Conservation (phyloP, 164 flowering plant species). For the Nelumbo lutea region DNA sequence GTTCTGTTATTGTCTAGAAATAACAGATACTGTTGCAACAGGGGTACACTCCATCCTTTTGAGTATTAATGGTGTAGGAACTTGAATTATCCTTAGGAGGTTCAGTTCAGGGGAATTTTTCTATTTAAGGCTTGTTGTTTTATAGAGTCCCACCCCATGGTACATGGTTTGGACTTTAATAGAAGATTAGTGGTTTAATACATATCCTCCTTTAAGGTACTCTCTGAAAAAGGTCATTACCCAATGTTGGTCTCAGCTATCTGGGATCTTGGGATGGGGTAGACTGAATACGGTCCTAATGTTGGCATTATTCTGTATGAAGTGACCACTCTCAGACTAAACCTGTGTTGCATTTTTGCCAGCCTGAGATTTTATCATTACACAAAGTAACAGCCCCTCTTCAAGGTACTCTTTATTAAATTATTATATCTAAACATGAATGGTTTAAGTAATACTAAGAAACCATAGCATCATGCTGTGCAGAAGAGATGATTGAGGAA, state of each 20-base stretch:
- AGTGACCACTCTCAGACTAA: too few species aligned
- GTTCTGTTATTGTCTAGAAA: too few species aligned
- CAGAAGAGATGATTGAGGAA: neutral
- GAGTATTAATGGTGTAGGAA: neutral
- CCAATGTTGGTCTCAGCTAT: too few species aligned
- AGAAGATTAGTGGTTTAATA: too few species aligned
- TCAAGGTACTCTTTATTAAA: neutral
- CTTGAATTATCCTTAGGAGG: neutral
- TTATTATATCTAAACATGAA: neutral
- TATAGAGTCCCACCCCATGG: neutral
- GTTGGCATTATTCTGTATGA: too few species aligned
- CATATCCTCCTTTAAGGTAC: too few species aligned
- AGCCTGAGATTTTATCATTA: too few species aligned
- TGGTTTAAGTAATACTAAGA: neutral
- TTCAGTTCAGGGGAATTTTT: neutral
- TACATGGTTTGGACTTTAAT: too few species aligned
- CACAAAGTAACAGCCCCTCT: neutral
- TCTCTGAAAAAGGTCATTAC: too few species aligned
- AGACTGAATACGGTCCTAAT: too few species aligned
- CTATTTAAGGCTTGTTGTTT: neutral
- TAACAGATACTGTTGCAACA: too few species aligned
- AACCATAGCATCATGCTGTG: neutral
- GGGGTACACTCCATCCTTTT: neutral
- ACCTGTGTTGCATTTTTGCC: too few species aligned
- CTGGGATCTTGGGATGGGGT: neutral